Percentiles rank a stretch among this genome's conserved stretches.
phyloP scores from a whole-genome alignment of 177 flowering plant species.

The Vitis hybrid region DNA sequence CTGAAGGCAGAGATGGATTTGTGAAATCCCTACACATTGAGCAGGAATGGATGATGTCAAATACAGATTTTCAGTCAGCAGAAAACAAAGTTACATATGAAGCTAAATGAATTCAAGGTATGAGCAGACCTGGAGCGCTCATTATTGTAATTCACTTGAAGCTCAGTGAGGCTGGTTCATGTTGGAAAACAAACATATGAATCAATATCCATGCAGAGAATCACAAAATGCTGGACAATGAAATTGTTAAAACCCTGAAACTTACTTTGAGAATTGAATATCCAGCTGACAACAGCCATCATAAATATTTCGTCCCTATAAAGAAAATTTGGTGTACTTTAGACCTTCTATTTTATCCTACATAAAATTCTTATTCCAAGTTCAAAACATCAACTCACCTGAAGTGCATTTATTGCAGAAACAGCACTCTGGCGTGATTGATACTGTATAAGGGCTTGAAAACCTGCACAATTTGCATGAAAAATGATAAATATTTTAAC shows the following conservation, averaged over 20 bases:
- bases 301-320: constrained; percentile 93
- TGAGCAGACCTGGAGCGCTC: constrained; percentile 82
- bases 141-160: constrained; percentile 95
- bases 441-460: constrained; percentile 94
- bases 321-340: constrained; percentile 2
- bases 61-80: not conserved
- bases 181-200: not conserved
- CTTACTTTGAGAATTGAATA: constrained; percentile 94
- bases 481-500: not conserved
- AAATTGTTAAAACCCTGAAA: constrained; percentile 2
- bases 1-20: constrained; percentile 85
- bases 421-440: constrained; percentile 79
- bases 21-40: constrained; percentile 76
- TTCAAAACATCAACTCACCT: constrained; percentile 40
- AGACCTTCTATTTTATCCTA: not conserved
- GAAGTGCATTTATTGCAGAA: constrained; percentile 77
- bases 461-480: constrained; percentile 52
- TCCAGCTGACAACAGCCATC: constrained; percentile 99
- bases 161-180: constrained; percentile 75
- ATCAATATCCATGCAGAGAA: constrained; percentile 5
- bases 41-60: not conserved
- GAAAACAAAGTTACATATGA: not conserved
- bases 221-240: not conserved
- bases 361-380: not conserved
- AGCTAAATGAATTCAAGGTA: not conserved